These are phyloP conservation scores for Thecaphora frezii DNA, from an alignment of 1,284 basidiomycete species.

Conservation along the genomic window DNA sequence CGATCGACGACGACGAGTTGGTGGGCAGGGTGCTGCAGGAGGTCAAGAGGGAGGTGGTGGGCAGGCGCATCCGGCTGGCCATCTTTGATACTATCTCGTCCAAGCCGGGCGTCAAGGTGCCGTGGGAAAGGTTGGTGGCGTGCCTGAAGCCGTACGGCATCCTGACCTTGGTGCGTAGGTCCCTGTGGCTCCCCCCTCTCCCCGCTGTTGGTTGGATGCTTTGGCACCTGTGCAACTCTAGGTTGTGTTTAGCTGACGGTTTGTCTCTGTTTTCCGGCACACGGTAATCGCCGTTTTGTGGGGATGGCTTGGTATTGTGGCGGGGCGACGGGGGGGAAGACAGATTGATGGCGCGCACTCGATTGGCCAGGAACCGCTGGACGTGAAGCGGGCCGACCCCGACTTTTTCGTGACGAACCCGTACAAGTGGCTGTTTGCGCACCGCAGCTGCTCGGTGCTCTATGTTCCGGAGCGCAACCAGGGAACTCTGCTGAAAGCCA, in stretches of 20 bases:
- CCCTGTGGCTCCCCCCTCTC: no score
- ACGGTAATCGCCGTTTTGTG: no score
- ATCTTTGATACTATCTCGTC: constrained; percentile 75
- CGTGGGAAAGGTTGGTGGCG: constrained; percentile 73
- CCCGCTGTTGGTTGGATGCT: no score
- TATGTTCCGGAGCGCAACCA: constrained; percentile 80
- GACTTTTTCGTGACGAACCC: constrained; percentile 53
- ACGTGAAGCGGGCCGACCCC: constrained; percentile 51
- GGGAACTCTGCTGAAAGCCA: constrained; percentile 1
- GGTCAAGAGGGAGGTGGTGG: not conserved
- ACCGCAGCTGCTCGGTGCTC: constrained; percentile 71
- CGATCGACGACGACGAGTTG: constrained; percentile 46
- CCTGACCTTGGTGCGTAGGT: constrained; percentile 61
- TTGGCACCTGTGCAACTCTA: no score
- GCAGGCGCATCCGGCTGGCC: constrained; percentile 78
- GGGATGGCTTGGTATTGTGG: no score
- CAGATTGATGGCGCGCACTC: constrained; percentile 84
- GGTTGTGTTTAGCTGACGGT: no score
- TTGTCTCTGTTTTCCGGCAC: no score
- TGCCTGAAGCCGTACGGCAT: constrained; percentile 44
- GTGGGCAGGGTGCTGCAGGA: constrained; percentile 40
- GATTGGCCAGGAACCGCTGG: constrained; percentile 65
- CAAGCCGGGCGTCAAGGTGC: constrained; percentile 71
- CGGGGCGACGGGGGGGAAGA: no score
- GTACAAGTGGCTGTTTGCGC: constrained; percentile 63